Evolutionary conservation across 129 eudicot genomes (phyloP).

Genomic region (Flaveria ramosissima): DNA sequence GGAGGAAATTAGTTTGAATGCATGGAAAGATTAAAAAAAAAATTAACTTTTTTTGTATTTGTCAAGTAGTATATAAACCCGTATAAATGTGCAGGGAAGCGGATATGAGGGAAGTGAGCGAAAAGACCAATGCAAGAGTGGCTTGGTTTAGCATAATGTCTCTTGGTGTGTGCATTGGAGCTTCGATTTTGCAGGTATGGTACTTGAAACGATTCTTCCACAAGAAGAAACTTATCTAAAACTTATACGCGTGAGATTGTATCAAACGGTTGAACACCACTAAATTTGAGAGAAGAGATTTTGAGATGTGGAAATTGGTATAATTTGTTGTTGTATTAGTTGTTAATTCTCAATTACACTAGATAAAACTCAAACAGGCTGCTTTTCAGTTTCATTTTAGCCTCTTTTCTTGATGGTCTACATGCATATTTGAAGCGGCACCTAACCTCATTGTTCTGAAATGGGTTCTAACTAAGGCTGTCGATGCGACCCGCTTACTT

Average conservation of each 20-base stretch:
- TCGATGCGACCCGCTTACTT: not conserved
- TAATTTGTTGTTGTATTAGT: constrained; percentile 28
- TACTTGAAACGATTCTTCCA: constrained; percentile 68
- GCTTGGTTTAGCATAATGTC: constrained; percentile 85
- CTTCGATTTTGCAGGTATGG: constrained; percentile 59
- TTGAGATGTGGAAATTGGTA: constrained; percentile 30
- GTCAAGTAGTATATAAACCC: not conserved
- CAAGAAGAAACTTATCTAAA: constrained; percentile 83
- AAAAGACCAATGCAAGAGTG: constrained; percentile 65
- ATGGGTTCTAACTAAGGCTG: not conserved
- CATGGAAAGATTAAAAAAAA: not conserved
- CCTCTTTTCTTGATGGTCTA: constrained; percentile 7
- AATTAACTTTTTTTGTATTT: no score
- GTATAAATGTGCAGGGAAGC: constrained; percentile 57
- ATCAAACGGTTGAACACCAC: not conserved
- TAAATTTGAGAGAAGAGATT: constrained; percentile 21
- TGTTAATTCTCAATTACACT: constrained; percentile 15
- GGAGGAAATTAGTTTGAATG: not conserved
- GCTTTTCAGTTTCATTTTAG: constrained; percentile 22
- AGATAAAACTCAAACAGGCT: constrained; percentile 25
- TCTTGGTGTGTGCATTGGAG: constrained; percentile 71
- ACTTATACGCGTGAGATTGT: not conserved
- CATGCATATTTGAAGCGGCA: not conserved
- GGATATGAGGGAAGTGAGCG: constrained; percentile 83
- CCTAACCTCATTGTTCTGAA: not conserved